phyloP scores from a whole-genome alignment of 2,329 filamentous ascomycete genomes.

The Triangularia verruculosa region DNA sequence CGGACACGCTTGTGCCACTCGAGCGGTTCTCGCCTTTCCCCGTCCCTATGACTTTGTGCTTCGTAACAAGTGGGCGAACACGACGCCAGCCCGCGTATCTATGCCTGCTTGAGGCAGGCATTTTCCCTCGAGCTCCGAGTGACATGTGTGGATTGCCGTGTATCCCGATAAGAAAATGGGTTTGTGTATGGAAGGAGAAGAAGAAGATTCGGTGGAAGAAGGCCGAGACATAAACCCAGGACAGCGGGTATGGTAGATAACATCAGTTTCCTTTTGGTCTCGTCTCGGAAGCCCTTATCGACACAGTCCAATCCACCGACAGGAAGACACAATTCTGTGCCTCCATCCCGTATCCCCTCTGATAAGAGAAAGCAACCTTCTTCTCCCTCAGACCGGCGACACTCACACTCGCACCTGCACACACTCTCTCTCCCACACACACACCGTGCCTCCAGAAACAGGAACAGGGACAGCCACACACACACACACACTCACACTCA shows the following conservation, averaged over 20 bases:
- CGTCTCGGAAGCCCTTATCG: not conserved
- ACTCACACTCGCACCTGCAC: not conserved
- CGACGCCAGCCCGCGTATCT: slow-evolving; percentile 14
- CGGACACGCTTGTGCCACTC: slow-evolving; percentile 23
- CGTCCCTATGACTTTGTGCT: slow-evolving; percentile 21
- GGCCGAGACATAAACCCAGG: slow-evolving; percentile 17
- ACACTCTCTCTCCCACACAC: not conserved
- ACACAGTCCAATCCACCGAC: not conserved
- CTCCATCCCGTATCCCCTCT: not conserved
- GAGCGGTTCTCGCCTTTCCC: not conserved
- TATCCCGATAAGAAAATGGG: slow-evolving; percentile 4
- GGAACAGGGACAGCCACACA: not conserved
- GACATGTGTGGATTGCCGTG: slow-evolving; percentile 4
- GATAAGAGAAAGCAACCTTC: slow-evolving; percentile 1
- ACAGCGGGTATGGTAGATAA: slow-evolving; percentile 9
- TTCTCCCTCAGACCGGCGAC: not conserved
- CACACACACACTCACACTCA: not conserved
- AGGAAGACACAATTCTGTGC: not conserved
- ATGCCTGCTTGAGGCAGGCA: slow-evolving; percentile 15
- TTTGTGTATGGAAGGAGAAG: not conserved
- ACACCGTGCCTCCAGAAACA: not conserved
- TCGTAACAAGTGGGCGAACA: slow-evolving; percentile 20
- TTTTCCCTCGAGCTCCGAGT: slow-evolving; percentile 8
- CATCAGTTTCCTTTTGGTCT: not conserved
- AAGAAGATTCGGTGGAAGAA: not conserved